Evolutionary conservation across 495 filamentous ascomycete genomes (phyloP), one percentile per base, ranked within the genome.

Genomic region (Penicillium malachiteum): DNA sequence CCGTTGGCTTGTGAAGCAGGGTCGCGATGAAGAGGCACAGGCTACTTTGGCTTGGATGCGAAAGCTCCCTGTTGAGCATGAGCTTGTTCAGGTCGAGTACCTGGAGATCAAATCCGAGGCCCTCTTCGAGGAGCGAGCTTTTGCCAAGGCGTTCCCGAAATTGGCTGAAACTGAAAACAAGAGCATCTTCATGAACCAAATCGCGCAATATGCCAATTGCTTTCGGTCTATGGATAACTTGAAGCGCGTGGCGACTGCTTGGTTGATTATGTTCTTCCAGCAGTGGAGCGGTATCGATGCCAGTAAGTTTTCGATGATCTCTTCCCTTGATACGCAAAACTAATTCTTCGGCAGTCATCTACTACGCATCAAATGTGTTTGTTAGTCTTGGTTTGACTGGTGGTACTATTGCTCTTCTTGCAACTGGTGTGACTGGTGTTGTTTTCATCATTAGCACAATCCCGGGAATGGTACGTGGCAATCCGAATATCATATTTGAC

Each of bases 311-410:
- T 5, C 12, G 1, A 1, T 37, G 11, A 11, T 38, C 6, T 26
- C 13, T 18, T 9, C 7, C 1, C 12, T 38, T 10, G 33, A 2
- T 5, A 14, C 3, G 14, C 30, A 13, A 48, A 33, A n/a, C 47
- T 38, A 37, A 49, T 38, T 21, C 2, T 5, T 41, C 7, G 26
- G 10, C 4, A 61, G 64, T 71, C 32, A 67, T 77, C 37, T 73
- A 74, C 56, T 62, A 69, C 40, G 73, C 73, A 3, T 70, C 73
- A 14, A 65, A 72, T 33, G 65, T 75, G 13, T 67, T 77, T 64
- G 78, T 87, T 62, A 91, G 90, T 71, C 90, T 91, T 68, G 85
- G 91, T 70, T 86, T 92, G 75, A 92, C 90, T 72, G 88, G 86
- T 64, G 86, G 85, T 38, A 89, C 87, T 14, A 80, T 82, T 51